Evolutionary conservation across 371 early-diverging fungal genomes (phyloP), one percentile per base, ranked within the genome.

Genomic region (Coelomomyces lativittatus): DNA sequence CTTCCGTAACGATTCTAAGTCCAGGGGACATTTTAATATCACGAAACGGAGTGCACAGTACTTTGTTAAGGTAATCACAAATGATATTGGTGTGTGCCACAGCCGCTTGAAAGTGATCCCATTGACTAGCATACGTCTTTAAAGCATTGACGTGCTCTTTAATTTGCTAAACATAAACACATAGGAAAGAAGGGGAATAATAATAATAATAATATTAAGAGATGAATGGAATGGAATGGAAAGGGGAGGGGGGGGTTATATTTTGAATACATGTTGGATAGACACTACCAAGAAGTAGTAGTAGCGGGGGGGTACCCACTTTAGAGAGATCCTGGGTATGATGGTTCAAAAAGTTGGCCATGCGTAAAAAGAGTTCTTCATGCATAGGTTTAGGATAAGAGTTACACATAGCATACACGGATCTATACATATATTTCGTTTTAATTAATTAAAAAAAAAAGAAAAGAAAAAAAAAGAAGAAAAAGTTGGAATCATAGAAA

Each of bases 61-160:
- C 58, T 24, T 74, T 57, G 58, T 88, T 85, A 44, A 88, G 63
- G 48, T 82, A 82, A 28, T 79, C 77, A 54, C 88, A 86, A 2
- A 80, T 67, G 25, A 54, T 51, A 47, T 83, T 76, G 35, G 73
- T 63, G 51, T 69, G 78, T 31, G 55, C 55, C 0, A 85, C 62
- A 23, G 86, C 85, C 17, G 70, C 47, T 14, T 61, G 64, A 56
- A 79, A 88, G 26, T 63, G 57, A 31, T 78, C 66, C 78, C 85
- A 88, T 46, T 79, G 79, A 35, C 48, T 47, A 11, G 85, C 78
- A 53, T 86, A 88, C 4, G 79, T 63, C 8, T 77, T 61, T 2
- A 82, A 79, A 24, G 83, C 55, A 50, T 85, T 83, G 45, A 80
- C 78, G 44, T 72, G 72, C 5, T 51, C 54, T 37, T 81, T 50